Base-by-base conservation (phyloP, 371 early-diverging fungal species). In the Capillidium heterosporum region DNA sequence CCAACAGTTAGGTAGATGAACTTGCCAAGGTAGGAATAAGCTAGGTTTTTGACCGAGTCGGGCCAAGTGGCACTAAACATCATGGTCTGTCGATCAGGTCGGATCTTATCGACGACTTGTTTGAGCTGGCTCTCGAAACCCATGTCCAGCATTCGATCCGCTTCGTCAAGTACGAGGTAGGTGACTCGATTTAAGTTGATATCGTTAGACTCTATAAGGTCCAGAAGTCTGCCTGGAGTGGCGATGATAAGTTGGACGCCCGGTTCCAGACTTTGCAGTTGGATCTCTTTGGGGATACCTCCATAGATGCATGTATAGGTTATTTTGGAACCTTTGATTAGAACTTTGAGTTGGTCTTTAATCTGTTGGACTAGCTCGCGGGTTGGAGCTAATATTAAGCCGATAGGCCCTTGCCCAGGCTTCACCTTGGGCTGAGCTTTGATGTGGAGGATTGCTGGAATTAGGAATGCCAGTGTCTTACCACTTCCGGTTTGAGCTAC, bases 231-330 rank as follows among this genome's bases (percentile, higher is more conserved):
- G 1, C 55, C 55, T 5, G 55, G 55, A n/a, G 55, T 55, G 11
- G 27, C 55, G 24, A 41, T 28, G 2, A 55, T 3, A 21, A 55
- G 13, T 24, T 55, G 42, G 28, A 10, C 2, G 41, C 29, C 55
- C 2, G 1, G 11, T 11, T 26, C 3, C 26, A 55, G 3, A 19
- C 23, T 35, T 27, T 4, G 31, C 3, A 42, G 35, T 19, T 55
- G 21, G 15, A 10, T 24, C 24, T 23, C 5, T 31, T 26, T 41
- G 5, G 4, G 3, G 15, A 41, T 17, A 27, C 26, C 55, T 11
- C 42, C 29, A n/a, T 8, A 88, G 17, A 82, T 72, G 61, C 81
- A 80, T 60, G 75, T 76, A 59, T 93, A 76, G 7, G 19, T 17
- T 7, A 21, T 71, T 62, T 59, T 75, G 80, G 11, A 70, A 63